Base-by-base conservation (phyloP, 768 basidiomycete genomes). In the Nevesoporus exiguus region DNA sequence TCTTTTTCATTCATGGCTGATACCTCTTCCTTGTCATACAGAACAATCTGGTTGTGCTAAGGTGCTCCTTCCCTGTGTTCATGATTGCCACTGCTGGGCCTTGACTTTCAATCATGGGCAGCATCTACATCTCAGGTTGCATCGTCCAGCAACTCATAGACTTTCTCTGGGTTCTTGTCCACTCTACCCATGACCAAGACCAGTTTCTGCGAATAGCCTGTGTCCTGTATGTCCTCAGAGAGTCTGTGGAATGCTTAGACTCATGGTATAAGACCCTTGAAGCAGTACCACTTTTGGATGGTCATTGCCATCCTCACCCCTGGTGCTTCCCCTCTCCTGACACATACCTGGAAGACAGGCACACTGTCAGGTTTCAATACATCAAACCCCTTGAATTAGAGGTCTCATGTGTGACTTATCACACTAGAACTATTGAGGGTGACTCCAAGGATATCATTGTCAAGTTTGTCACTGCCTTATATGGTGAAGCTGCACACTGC, bases 281-380 rank as follows among this genome's bases (percentile, higher is more conserved):
- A 29, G 27, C 27, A 29, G 27, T 29, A 29, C 27, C 27, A 29
- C 27, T 8, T 29, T 8, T 29, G 27, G 27, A 8, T 29, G 27
- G 8, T 29, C 8, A 8, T n/a, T 1, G 3, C 5, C 43, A 7
- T 29, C 27, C 27, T 29, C 27, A 29, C 8, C 27, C 8, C 27
- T 29, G 8, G 27, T 33, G 6, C 33, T 33, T 33, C 5, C 33
- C 33, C 6, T 33, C 33, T 33, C 10, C 33, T 14, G 33, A 33
- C 33, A 33, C 10, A 14, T 33, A 33, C 14, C 33, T 33, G 33
- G 33, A 29, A 29, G 8, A 29, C 10, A 11, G 33, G 9, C 10
- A 33, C 10, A 33, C 33, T 14, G 55, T 65, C 0, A 9, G 17
- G 29, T 67, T 71, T 49, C 4, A 5, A 19, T 70, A 71, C 47